Percentiles rank a stretch among this genome's conserved stretches.
Conservation (phyloP, 352 stramenopile genomes). For the Thalassiosira pacifica region DNA sequence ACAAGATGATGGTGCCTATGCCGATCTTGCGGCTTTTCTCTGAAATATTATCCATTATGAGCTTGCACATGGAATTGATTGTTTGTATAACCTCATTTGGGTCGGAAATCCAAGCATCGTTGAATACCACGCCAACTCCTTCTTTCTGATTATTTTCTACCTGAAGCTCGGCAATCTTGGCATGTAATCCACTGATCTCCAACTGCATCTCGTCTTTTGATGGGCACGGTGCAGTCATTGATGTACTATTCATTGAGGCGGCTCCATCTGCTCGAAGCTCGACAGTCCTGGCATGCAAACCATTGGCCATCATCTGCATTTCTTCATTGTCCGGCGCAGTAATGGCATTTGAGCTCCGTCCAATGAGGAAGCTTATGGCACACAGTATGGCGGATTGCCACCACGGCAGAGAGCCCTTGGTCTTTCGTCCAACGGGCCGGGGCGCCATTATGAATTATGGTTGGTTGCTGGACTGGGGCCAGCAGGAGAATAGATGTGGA, state of each 20-base stretch:
- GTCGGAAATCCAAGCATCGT: not conserved
- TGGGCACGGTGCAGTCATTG: not conserved
- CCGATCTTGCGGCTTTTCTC: constrained; percentile 2
- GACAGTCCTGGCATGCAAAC: constrained; percentile 16
- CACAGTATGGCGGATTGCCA: not conserved
- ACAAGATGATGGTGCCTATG: constrained; percentile 18
- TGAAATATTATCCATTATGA: not conserved
- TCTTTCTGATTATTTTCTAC: not conserved
- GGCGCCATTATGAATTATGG: too few relatives aligned
- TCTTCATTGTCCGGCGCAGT: too few relatives aligned
- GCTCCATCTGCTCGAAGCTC: not conserved
- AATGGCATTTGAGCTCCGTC: too few relatives aligned
- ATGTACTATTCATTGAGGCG: too few relatives aligned
- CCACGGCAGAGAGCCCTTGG: too few relatives aligned
- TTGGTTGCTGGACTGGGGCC: too few relatives aligned
- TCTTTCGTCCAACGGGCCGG: too few relatives aligned
- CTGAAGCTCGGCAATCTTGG: not conserved
- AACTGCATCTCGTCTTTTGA: not conserved
- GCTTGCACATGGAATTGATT: not conserved
- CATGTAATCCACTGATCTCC: not conserved
- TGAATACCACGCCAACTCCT: not conserved
- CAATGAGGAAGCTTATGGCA: not conserved
- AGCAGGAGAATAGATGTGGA: too few relatives aligned
- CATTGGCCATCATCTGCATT: too few relatives aligned
- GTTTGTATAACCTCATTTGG: not conserved